Evolutionary conservation across 2,329 filamentous ascomycete genomes (phyloP).

Genomic region (Cytospora schulzeri): DNA sequence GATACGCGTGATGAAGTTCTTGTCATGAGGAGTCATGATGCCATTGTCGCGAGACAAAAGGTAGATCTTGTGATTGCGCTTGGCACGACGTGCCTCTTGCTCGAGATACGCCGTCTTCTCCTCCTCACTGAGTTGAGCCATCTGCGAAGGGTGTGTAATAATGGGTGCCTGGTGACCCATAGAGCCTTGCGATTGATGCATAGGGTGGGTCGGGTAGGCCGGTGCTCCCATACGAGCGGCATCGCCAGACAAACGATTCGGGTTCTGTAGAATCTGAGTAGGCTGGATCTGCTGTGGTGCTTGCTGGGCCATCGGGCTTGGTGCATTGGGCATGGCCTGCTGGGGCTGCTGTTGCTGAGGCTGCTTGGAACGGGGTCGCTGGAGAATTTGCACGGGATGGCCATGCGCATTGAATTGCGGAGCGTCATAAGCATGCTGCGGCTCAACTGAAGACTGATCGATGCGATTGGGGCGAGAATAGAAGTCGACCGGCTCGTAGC

Average conservation of each 20-base stretch:
- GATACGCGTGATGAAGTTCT: slow-evolving; percentile 98
- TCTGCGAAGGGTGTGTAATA: slow-evolving; percentile 67
- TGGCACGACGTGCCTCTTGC: slow-evolving; percentile 91
- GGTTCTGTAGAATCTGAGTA: slow-evolving; percentile 79
- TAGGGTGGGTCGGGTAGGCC: slow-evolving; percentile 33
- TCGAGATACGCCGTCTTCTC: slow-evolving; percentile 82
- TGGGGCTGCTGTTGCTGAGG: slow-evolving; percentile 34
- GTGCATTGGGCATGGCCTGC: slow-evolving; percentile 29
- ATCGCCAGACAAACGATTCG: slow-evolving; percentile 63
- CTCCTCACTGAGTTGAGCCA: slow-evolving; percentile 77
- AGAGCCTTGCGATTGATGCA: slow-evolving; percentile 53
- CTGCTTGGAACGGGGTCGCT: slow-evolving; percentile 52
- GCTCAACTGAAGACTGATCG: slow-evolving; percentile 33
- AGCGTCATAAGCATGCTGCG: slow-evolving; percentile 35
- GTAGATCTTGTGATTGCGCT: slow-evolving; percentile 98
- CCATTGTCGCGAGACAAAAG: slow-evolving; percentile 91
- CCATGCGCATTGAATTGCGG: slow-evolving; percentile 42
- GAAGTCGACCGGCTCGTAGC: slow-evolving; percentile 22
- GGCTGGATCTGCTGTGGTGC: slow-evolving; percentile 51
- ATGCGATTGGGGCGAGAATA: slow-evolving; percentile 23
- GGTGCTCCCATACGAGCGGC: slow-evolving; percentile 40
- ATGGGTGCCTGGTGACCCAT: slow-evolving; percentile 57
- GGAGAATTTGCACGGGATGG: slow-evolving; percentile 58
- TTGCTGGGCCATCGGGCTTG: slow-evolving; percentile 36
- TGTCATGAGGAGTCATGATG: slow-evolving; percentile 97